Base-by-base conservation (phyloP, 2,329 filamentous ascomycete species). In the Huntiella omanensis region DNA sequence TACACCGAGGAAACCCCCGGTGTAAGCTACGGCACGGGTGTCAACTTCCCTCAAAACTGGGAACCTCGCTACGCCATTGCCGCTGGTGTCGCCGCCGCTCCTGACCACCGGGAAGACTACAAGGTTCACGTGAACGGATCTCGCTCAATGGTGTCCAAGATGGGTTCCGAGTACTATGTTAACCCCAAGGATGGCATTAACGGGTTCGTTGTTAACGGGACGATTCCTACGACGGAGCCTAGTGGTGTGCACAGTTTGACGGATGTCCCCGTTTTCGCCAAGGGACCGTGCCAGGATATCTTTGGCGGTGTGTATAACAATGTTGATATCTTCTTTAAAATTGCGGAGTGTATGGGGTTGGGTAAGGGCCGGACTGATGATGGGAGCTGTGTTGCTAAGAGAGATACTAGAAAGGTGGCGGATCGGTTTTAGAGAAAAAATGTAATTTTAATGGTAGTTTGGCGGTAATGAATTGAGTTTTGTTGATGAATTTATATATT, bases 1-100 rank as follows among this genome's bases (percentile, higher is more conserved):
- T 92, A 92, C 69, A 75, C 73, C 4, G 64, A 73, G 37, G 64
- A 68, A 46, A 62, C 64, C 52, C 62, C 65, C 34, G 70, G 71
- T 50, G 69, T 81, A 52, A 72, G 73, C 48, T 88, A 88, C 66
- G 71, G 70, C 54, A 81, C 82, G 16, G 79, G 80, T 44, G 68
- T 74, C 54, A 73, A 82, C 64, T 92, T 91, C 68, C 84, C 84
- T 15, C 68, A 73, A 51, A 85, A 84, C 66, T 91, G 84, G 83
- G 80, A 84, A 58, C 84, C 84, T 11, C 73, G 84, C 32, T 91
- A 88, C 63, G 80, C 81, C 49, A 74, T 92, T 43, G 83, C 81
- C 47, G 71, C 76, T 36, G 84, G 84, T 44, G 61, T 84, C 33
- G 73, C 69, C 42, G 81, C 81, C 32, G 71, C 72, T 56, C 84